A percentile compares a stretch with the other conserved stretches of the same genome.
phyloP scores from a whole-genome alignment of 1,139 yeast genomes.

The Starmera stellimalicola region DNA sequence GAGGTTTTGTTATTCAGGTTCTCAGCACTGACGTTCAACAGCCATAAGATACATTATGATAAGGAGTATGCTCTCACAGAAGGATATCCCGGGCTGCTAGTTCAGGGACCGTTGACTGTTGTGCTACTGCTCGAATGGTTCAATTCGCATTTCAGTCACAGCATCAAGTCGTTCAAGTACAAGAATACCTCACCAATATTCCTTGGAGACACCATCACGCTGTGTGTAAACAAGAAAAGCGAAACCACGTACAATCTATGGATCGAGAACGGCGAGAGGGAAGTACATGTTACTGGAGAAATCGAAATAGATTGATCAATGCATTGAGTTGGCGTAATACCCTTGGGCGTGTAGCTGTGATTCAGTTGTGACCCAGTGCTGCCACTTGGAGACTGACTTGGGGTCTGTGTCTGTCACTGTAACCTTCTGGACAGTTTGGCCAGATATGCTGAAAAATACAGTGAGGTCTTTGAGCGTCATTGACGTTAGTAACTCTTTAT shows the following conservation, averaged over 20 bases:
- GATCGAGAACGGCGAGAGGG: conserved; percentile 15
- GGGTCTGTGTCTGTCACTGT: conserved; percentile 28
- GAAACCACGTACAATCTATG: conserved; percentile 10
- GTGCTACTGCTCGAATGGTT: conserved; percentile 44
- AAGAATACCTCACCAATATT: conserved; percentile 42
- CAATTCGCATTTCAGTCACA: conserved; percentile 7
- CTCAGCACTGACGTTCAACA: conserved; percentile 67
- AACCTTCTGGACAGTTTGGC: conserved; percentile 1
- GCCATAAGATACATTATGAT: conserved; percentile 79
- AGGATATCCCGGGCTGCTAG: conserved; percentile 49
- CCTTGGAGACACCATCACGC: conserved; percentile 22
- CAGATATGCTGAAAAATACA: conserved; percentile 15
- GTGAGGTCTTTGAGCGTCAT: conserved; percentile 31
- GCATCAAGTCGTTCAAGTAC: conserved; percentile 30
- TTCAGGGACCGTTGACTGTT: conserved; percentile 77
- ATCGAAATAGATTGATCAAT: conserved; percentile 5
- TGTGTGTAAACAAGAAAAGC: conserved; percentile 14
- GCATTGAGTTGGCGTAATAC: conserved; percentile 1
- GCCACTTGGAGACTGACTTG: conserved; percentile 20
- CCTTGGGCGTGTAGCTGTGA: conserved; percentile 8
- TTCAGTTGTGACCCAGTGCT: conserved; percentile 24
- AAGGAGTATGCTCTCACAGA: conserved; percentile 46
- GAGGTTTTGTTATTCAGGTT: conserved; percentile 41
- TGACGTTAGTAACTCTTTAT: conserved; percentile 20
- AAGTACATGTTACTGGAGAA: conserved; percentile 12